Percentiles rank a stretch among this genome's conserved stretches.
phyloP scores from a whole-genome alignment of 306 rosid genomes.

The Malus asiatica region DNA sequence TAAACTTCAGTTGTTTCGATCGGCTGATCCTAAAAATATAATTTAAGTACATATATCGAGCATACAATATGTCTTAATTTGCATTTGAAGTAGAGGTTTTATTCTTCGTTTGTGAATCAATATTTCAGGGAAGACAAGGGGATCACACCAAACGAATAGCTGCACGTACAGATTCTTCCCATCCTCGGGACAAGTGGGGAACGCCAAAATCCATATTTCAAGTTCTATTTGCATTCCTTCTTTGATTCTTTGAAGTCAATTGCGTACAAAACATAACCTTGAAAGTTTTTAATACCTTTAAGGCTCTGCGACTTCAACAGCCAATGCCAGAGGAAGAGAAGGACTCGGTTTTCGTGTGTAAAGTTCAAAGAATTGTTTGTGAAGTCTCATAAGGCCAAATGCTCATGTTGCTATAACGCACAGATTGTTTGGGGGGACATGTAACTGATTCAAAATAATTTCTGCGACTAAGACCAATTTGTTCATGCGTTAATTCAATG shows the following conservation, averaged over 20 bases:
- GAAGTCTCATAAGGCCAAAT: conserved; percentile 14
- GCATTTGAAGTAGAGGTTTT: background rate
- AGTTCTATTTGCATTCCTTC: conserved; percentile 84
- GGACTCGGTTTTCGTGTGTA: background rate
- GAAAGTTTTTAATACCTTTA: background rate
- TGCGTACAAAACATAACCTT: conserved; percentile 16
- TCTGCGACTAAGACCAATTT: conserved; percentile 11
- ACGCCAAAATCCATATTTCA: conserved; percentile 70
- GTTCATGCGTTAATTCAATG: conserved; percentile 4
- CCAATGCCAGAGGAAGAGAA: background rate
- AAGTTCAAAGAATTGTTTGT: background rate
- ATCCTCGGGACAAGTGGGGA: conserved; percentile 32
- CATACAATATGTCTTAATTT: background rate
- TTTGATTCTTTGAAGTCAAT: conserved; percentile 57
- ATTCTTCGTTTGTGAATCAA: background rate
- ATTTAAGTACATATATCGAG: background rate
- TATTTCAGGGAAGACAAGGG: conserved; percentile 49
- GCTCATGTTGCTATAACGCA: conserved; percentile 16
- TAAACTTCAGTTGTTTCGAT: background rate
- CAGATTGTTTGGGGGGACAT: background rate
- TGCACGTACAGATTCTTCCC: conserved; percentile 24
- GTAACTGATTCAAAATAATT: conserved; percentile 12
- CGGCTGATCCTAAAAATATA: background rate
- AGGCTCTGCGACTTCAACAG: conserved; percentile 13
- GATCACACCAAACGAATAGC: conserved; percentile 40